Evolutionary conservation across 257 asterid genomes (phyloP).

Genomic region (Fraxinus pennsylvanica): DNA sequence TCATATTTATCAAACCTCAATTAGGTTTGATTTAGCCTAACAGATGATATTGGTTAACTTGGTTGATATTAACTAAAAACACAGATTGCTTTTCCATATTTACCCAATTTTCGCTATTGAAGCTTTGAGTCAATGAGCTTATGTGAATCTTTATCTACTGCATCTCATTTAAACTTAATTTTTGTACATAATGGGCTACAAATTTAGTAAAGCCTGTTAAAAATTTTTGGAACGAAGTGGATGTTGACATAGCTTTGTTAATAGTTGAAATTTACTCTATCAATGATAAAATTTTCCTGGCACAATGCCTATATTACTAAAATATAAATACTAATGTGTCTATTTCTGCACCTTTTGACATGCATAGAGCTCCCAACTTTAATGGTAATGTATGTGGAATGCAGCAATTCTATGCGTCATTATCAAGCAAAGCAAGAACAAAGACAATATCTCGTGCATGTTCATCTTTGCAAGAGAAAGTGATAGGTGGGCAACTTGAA

Average conservation of each 20-base stretch:
- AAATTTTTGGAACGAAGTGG: neutral
- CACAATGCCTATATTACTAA: neutral
- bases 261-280: neutral
- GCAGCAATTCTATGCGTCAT: constrained; percentile 38
- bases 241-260: neutral
- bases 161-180: neutral
- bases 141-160: neutral
- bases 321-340: neutral
- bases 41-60: neutral
- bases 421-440: constrained; percentile 32
- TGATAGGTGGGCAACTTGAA: constrained; percentile 25
- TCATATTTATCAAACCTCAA: neutral
- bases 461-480: constrained; percentile 26
- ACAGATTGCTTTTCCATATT: neutral
- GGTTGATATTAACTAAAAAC: no score
- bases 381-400: neutral
- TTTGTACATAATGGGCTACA: neutral
- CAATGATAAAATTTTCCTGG: neutral
- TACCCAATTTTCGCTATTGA: neutral
- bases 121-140: neutral
- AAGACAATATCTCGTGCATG: constrained; percentile 18
- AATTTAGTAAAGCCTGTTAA: neutral
- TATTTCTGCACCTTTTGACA: neutral
- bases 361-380: neutral
- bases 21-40: neutral